Conservation (phyloP, 441 rosid genomes). For the Corymbia citriodora region DNA sequence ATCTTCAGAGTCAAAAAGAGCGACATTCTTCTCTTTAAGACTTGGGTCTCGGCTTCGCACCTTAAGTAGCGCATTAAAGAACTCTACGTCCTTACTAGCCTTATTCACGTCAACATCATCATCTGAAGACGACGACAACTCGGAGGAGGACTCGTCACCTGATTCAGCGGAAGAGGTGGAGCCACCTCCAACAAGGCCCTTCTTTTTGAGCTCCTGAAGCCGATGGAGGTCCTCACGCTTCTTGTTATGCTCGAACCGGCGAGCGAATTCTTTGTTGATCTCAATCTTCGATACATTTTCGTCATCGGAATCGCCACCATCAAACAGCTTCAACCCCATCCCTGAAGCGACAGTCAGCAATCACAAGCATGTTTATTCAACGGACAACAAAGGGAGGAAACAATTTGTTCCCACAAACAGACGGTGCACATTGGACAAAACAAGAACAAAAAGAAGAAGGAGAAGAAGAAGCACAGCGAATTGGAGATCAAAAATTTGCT, state of each 20-base stretch:
- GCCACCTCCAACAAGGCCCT: constrained; percentile 31
- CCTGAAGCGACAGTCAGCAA: not conserved
- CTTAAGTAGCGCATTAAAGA: constrained; percentile 43
- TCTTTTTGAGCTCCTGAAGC: constrained; percentile 35
- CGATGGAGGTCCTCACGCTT: constrained; percentile 60
- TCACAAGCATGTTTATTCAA: not conserved
- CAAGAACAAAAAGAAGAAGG: not conserved
- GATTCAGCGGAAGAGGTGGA: constrained; percentile 11
- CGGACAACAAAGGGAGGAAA: not conserved
- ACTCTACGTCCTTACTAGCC: constrained; percentile 25
- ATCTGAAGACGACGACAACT: constrained; percentile 14
- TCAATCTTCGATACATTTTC: constrained; percentile 31
- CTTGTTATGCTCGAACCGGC: constrained; percentile 52
- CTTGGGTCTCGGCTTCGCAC: constrained; percentile 45
- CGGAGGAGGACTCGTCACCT: constrained; percentile 8
- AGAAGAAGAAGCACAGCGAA: not conserved
- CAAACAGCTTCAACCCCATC: constrained; percentile 47
- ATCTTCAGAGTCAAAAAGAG: constrained; percentile 41
- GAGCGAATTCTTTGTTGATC: constrained; percentile 44
- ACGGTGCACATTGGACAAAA: not conserved
- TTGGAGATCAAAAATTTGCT: not conserved
- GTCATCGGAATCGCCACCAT: constrained; percentile 23
- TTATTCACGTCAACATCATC: constrained; percentile 16
- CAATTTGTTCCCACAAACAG: not conserved
- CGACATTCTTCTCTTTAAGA: constrained; percentile 26